phyloP scores from a whole-genome alignment of 2,329 filamentous ascomycete genomes.

The Claviceps africana region DNA sequence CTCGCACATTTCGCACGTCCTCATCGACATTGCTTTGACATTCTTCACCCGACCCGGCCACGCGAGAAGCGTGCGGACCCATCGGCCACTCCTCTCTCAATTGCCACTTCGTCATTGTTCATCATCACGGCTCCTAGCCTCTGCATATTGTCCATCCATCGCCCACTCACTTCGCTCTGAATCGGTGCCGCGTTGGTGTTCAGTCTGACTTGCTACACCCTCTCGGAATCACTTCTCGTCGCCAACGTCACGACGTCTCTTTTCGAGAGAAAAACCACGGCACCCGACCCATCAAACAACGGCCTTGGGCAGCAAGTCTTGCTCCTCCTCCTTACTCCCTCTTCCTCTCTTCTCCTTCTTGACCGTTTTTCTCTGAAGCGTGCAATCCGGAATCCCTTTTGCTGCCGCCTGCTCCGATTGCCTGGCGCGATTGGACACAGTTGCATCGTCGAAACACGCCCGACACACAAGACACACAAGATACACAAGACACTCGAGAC shows the following conservation, averaged over 20 bases:
- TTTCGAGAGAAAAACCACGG: background rate
- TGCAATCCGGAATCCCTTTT: too few relatives aligned
- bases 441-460: background rate
- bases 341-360: background rate
- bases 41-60: constrained; percentile 5
- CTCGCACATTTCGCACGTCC: background rate
- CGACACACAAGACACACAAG: background rate
- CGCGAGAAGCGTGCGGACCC: background rate
- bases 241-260: background rate
- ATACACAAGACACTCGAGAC: background rate
- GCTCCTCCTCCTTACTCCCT: background rate
- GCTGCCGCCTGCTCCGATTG: background rate
- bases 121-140: background rate
- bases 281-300: background rate
- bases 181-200: background rate
- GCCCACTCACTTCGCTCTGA: background rate
- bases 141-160: background rate
- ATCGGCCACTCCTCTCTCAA: background rate
- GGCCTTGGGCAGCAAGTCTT: background rate
- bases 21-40: background rate
- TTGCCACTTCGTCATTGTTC: background rate
- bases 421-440: background rate
- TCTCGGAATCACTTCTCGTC: background rate
- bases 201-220: background rate
- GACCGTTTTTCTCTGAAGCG: background rate